Percentiles rank a stretch among this genome's conserved stretches.
phyloP scores from a whole-genome alignment of 2,329 filamentous ascomycete species.

The Talaromyces sp. region DNA sequence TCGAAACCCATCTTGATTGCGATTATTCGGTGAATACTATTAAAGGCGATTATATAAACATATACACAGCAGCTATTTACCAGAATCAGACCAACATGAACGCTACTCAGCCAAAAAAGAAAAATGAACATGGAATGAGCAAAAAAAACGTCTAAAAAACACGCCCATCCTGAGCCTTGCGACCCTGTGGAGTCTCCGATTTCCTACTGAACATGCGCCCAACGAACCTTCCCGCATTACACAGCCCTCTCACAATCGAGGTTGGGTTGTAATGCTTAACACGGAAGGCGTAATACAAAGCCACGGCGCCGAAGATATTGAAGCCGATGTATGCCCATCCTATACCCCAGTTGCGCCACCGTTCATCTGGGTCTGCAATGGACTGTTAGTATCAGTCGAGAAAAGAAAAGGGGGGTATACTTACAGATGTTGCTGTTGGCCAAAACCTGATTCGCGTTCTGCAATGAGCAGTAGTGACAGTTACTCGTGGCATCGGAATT shows the following conservation, averaged over 20 bases:
- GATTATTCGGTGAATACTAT: no score
- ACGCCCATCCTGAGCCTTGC: conserved; percentile 13
- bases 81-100: not conserved
- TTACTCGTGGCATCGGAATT: conserved; percentile 44
- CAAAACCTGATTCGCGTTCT: conserved; percentile 39
- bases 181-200: conserved; percentile 8
- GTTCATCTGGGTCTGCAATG: conserved; percentile 46
- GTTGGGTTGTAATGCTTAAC: conserved; percentile 15
- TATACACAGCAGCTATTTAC: not conserved
- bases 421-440: conserved; percentile 40
- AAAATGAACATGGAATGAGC: not conserved
- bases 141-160: conserved; percentile 8
- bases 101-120: not conserved
- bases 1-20: not conserved
- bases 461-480: conserved; percentile 49
- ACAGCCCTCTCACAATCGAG: conserved; percentile 10
- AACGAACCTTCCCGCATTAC: conserved; percentile 2
- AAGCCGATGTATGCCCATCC: conserved; percentile 56
- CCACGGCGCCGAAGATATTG: conserved; percentile 53
- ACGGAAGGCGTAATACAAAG: conserved; percentile 13
- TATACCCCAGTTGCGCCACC: conserved; percentile 66
- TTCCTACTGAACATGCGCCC: conserved; percentile 12
- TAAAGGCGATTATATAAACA: no score
- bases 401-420: not conserved
- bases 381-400: not conserved